These are phyloP conservation scores for Verticillium nubilum DNA, from an alignment of 2,329 filamentous ascomycete genomes.

Conservation along the genomic window DNA sequence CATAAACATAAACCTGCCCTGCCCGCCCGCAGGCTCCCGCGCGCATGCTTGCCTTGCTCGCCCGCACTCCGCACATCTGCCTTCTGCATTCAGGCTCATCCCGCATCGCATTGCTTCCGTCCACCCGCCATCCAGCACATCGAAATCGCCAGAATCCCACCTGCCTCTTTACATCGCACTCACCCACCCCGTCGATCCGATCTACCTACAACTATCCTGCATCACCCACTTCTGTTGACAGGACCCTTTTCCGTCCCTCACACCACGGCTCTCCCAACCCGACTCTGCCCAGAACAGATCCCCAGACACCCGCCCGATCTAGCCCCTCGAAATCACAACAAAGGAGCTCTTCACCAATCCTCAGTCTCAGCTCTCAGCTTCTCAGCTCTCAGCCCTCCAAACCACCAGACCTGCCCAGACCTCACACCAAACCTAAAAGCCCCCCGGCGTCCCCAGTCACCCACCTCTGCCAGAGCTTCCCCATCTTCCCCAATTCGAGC, in stretches of 20 bases:
- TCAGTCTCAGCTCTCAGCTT: no score
- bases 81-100: background rate
- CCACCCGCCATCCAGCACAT: background rate
- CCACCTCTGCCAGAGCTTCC: background rate
- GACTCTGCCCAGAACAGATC: background rate
- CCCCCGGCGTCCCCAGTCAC: background rate
- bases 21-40: background rate
- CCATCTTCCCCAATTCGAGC: background rate
- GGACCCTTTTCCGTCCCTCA: background rate
- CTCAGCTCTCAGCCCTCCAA: background rate
- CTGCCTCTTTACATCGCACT: background rate
- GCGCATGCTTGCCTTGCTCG: background rate
- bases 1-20: background rate
- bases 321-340: background rate
- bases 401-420: background rate
- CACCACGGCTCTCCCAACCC: background rate
- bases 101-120: background rate
- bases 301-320: background rate
- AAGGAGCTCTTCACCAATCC: background rate
- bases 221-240: background rate
- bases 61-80: no score
- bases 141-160: background rate
- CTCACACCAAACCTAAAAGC: background rate
- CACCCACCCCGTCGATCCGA: background rate
- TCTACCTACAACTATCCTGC: background rate